Percentiles rank a stretch among this genome's conserved stretches.
Evolutionary conservation across 2,329 filamentous ascomycete species (phyloP).

Genomic region (Botrytis galanthina): DNA sequence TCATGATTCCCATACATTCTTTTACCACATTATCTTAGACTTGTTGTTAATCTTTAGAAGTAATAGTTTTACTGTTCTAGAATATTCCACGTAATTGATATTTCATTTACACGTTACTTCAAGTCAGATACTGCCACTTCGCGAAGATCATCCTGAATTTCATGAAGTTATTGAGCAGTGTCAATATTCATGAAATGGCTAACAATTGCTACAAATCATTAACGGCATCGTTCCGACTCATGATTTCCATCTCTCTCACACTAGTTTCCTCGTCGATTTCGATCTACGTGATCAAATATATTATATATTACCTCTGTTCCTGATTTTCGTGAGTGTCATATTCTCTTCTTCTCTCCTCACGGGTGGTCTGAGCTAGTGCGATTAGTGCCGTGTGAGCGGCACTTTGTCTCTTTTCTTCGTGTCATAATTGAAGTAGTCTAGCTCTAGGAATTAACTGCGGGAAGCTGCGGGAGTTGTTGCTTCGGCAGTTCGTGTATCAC

Average conservation of each 20-base stretch:
- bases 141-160: background rate
- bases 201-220: background rate
- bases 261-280: background rate
- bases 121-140: background rate
- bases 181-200: background rate
- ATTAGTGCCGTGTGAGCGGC: background rate
- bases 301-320: background rate
- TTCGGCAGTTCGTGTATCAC: background rate
- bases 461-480: background rate
- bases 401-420: background rate
- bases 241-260: background rate
- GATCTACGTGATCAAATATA: too few relatives aligned
- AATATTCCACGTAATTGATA: background rate
- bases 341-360: background rate
- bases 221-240: background rate
- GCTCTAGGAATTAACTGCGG: background rate
- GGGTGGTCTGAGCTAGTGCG: background rate
- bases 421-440: background rate
- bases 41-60: background rate
- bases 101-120: too few relatives aligned
- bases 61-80: too few relatives aligned
- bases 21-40: background rate
- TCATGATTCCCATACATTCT: background rate
- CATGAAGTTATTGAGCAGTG: background rate
- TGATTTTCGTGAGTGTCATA: background rate